A percentile compares a stretch with the other conserved stretches of the same genome.
phyloP scores from a whole-genome alignment of 78 protist genomes.

The Dictyostelium capitatum region DNA sequence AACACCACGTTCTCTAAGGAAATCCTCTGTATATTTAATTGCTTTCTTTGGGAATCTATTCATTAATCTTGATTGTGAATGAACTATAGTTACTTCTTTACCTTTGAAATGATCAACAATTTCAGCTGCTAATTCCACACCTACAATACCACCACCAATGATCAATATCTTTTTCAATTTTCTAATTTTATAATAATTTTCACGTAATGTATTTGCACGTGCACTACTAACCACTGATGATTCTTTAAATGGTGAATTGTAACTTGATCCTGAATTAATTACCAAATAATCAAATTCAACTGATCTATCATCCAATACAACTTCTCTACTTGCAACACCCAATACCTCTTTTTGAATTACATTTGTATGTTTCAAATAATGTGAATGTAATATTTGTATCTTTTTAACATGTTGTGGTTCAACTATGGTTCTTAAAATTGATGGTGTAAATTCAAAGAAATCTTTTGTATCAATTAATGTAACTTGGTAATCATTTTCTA shows the following conservation, averaged over 20 bases:
- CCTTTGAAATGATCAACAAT: conserved; percentile 72
- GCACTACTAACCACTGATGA: conserved; percentile 62
- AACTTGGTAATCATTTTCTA: conserved; percentile 82
- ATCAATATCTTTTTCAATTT: conserved; percentile 60
- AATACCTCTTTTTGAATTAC: conserved; percentile 60
- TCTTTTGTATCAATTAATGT: conserved; percentile 79
- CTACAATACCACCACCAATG: conserved; percentile 88
- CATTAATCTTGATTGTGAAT: conserved; percentile 69
- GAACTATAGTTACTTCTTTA: conserved; percentile 74
- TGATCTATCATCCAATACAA: conserved; percentile 41
- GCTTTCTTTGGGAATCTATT: conserved; percentile 80
- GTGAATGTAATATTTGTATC: conserved; percentile 78
- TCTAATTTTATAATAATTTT: conserved; percentile 70
- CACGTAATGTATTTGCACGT: conserved; percentile 81
- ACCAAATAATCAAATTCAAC: conserved; percentile 74
- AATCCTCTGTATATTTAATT: conserved; percentile 48
- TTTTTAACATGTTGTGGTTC: conserved; percentile 59
- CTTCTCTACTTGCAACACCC: conserved; percentile 7
- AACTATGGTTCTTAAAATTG: conserved; percentile 71
- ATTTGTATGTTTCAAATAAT: conserved; percentile 65
- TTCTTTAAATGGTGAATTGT: conserved; percentile 64
- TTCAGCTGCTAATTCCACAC: conserved; percentile 85
- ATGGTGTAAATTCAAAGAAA: conserved; percentile 84
- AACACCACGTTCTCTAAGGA: conserved; percentile 43
- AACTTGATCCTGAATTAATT: conserved; percentile 75